phyloP scores from a whole-genome alignment of 768 basidiomycete species.

The Rhodosporidiobolus sp. region DNA sequence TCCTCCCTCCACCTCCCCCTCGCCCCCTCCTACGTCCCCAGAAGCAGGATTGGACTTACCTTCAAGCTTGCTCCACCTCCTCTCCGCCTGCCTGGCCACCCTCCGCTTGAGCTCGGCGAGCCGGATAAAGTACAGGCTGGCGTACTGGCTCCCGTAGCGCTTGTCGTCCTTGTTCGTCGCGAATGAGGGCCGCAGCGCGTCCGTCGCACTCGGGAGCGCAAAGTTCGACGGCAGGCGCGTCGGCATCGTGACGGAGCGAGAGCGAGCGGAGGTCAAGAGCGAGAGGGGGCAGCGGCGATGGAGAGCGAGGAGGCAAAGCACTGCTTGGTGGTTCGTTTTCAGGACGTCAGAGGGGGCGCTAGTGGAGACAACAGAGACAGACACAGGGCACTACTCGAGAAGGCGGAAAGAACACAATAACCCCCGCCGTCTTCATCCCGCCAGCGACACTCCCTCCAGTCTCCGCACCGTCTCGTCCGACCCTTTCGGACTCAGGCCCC shows the following conservation, averaged over 20 bases:
- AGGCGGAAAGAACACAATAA: not conserved
- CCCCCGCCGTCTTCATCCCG: too few species aligned
- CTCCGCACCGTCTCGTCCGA: not conserved
- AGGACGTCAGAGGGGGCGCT: not conserved
- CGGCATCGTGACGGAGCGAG: slow-evolving; percentile 14
- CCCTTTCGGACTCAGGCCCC: not conserved
- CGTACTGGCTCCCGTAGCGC: slow-evolving; percentile 67
- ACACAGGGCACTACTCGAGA: not conserved
- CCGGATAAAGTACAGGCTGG: slow-evolving; percentile 68
- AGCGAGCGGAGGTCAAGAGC: not conserved
- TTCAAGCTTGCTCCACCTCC: slow-evolving; percentile 54
- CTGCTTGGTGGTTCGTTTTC: too few species aligned
- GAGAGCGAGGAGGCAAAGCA: not conserved
- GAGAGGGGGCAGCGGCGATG: not conserved
- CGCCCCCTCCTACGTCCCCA: not conserved
- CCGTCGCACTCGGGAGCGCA: not conserved
- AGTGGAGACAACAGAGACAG: not conserved
- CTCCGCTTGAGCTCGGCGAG: slow-evolving; percentile 56
- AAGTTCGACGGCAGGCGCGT: not conserved
- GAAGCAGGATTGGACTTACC: not conserved
- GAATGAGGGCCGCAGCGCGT: slow-evolving; percentile 2
- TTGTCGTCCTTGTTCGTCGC: slow-evolving; percentile 46
- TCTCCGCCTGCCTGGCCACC: slow-evolving; percentile 56
- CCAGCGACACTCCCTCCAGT: not conserved
- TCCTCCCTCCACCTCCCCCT: not conserved